These are phyloP conservation scores for Parietaria judaica DNA, from an alignment of 306 rosid genomes.

Conservation along the genomic window DNA sequence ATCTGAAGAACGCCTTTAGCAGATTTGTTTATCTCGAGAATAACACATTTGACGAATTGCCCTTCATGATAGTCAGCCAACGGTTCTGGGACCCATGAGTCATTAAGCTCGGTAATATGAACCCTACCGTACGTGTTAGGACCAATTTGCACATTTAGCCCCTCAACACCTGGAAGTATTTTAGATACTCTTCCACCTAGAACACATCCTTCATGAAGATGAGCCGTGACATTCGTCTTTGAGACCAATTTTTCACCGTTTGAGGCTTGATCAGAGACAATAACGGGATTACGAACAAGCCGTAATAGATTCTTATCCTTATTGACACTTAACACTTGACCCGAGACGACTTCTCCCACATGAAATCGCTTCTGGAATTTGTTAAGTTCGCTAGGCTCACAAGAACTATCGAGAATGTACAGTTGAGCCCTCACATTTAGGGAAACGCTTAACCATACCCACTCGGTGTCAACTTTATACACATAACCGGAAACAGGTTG, in stretches of 20 bases:
- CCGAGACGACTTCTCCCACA: constrained; percentile 58
- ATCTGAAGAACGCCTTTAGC: constrained; percentile 53
- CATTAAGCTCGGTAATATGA: constrained; percentile 65
- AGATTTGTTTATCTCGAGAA: constrained; percentile 49
- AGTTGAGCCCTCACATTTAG: constrained; percentile 62
- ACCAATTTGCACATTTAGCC: constrained; percentile 72
- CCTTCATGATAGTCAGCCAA: constrained; percentile 74
- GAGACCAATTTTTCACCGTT: constrained; percentile 11
- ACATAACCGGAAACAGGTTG: constrained; percentile 63
- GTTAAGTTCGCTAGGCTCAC: constrained; percentile 65
- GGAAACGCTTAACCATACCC: constrained; percentile 75
- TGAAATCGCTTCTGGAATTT: constrained; percentile 52
- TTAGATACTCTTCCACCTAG: constrained; percentile 73
- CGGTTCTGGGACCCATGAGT: constrained; percentile 61
- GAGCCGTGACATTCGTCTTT: constrained; percentile 27
- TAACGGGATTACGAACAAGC: constrained; percentile 36
- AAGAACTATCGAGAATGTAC: constrained; percentile 67
- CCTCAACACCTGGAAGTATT: constrained; percentile 73
- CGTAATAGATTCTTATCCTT: constrained; percentile 55
- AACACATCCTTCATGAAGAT: constrained; percentile 53
- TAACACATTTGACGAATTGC: constrained; percentile 75
- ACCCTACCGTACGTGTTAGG: constrained; percentile 70
- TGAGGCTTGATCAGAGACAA: constrained; percentile 14
- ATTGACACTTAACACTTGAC: constrained; percentile 48
- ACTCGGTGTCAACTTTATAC: constrained; percentile 64